Evolutionary conservation across 805 yeast genomes (phyloP), one percentile per base, ranked within the genome.

Genomic region (Schwanniomyces polymorphus): DNA sequence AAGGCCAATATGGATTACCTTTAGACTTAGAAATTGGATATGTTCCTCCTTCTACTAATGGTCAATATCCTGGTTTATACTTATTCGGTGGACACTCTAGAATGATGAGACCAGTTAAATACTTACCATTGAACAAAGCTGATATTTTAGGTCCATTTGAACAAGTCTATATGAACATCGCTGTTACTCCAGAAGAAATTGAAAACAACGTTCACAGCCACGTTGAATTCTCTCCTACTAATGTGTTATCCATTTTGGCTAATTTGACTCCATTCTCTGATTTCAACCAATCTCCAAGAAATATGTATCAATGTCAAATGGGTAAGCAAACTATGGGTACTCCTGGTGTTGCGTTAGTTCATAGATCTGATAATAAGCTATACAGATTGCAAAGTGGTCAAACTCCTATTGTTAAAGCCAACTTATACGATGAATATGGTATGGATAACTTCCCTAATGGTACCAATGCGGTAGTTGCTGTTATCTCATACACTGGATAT

Each of bases 271-370:
- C 99, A 56, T 94, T 90, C 67, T 91, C 98, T 1, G 99, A 94
- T 69, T 94, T 94, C 76, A 94, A 94, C 71, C 99, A 94, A 76
- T 91, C 97, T 25, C 99, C 99, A 62, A 88, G 99, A 83, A 94
- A 94, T 68, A 94, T 94, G 98, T 94, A 94, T 69, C 99, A 94
- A 76, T 94, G 99, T 74, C 99, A 94, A 79, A 94, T 94, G 99
- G 98, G 97, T 82, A 94, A 94, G 75, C 99, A 94, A 76, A 92
- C 99, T 17, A 94, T 94, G 99, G 99, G 99, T 71, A 94, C 99
- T 4, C 99, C 99, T 7, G 98, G 98, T 73, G 97, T 94, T 53
- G 98, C 96, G 0, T 75, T 92, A 45, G 81, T 76, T 39, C 96
- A 91, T 68, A 82, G 99, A 69, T 87, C 97, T 1, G 99, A 94